Evolutionary conservation across 805 yeast species (phyloP), one percentile per base, ranked within the genome.

Genomic region (Grigorovia yakushimaensis): DNA sequence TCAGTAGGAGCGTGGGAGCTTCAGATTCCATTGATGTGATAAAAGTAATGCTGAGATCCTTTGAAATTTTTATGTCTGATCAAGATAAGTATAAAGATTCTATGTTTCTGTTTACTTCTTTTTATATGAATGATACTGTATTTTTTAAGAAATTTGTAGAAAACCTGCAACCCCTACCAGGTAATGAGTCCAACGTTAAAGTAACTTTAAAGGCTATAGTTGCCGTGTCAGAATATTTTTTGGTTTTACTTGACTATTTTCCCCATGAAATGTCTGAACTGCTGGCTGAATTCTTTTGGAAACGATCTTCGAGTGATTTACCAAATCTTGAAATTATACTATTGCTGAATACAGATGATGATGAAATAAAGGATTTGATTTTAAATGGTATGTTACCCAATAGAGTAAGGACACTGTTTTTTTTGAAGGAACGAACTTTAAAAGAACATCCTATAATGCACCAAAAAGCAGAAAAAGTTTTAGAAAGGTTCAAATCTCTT

Each of bases 311-410:
- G 10, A 46, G 51, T 40, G 54, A 51, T 9, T 43, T 54, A 11
- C 51, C 57, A 21, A 42, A 44, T 20, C 47, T 51, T 5, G 43
- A 52, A 15, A 50, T 58, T 3, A 37, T 53, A 13, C 36, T 55
- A 23, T 42, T 56, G 13, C 41, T 58, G 17, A 50, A 50, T 39
- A 44, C 53, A 7, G 48, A 43, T 10, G 47, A 30, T 15, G 40
- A n/a, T 5, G 27, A 21, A 2, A 20, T 47, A 8, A 21, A 47
- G n/a, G 23, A 38, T 8, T 42, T 44, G 5, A 50, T 56, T 18
- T 45, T 56, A 11, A 51, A 51, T 22, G 48, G 46, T n/a, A 40
- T 54, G 20, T 42, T 56, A n/a, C 50, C 54, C 2, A 35, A 43
- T 4, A 52, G 51, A 40, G 39, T 47, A 19, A 41, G 47, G n/a